A percentile compares a stretch with the other conserved stretches of the same genome.
Evolutionary conservation across 371 early-diverging fungal genomes (phyloP).

Genomic region (Circinella umbellata): DNA sequence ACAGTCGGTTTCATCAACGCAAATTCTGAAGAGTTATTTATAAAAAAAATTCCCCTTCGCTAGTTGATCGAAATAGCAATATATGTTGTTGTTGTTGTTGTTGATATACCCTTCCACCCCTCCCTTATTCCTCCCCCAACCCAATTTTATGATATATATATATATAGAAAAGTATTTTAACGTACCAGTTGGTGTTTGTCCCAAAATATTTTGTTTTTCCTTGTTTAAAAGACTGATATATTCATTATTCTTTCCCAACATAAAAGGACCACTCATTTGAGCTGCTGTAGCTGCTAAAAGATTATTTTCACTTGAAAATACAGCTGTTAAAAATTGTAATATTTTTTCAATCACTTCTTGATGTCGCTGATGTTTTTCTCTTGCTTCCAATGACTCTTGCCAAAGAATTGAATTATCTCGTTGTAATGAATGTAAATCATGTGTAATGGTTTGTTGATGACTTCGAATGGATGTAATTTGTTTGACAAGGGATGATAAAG

Average conservation of each 20-base stretch:
- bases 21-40: background rate
- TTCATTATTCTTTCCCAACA: slow-evolving; percentile 24
- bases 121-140: background rate
- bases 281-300: background rate
- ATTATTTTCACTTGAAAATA: slow-evolving; percentile 45
- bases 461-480: slow-evolving; percentile 83
- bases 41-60: background rate
- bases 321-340: slow-evolving; percentile 73
- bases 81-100: background rate
- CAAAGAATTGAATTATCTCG: slow-evolving; percentile 86
- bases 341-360: slow-evolving; percentile 93
- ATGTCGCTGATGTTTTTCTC: slow-evolving; percentile 82
- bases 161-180: background rate
- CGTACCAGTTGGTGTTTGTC: background rate
- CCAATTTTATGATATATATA: background rate
- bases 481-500: slow-evolving; percentile 58
- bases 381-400: slow-evolving; percentile 76
- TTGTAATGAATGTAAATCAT: slow-evolving; percentile 82
- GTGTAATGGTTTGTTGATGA: slow-evolving; percentile 82
- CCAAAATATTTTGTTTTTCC: background rate
- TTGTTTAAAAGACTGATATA: slow-evolving; percentile 21
- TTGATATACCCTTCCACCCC: background rate
- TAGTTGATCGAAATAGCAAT: slow-evolving; percentile 3
- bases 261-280: slow-evolving; percentile 19
- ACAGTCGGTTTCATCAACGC: slow-evolving; percentile 13